Evolutionary conservation across 352 stramenopile genomes (phyloP).

Genomic region (Globisporangium nodosum): DNA sequence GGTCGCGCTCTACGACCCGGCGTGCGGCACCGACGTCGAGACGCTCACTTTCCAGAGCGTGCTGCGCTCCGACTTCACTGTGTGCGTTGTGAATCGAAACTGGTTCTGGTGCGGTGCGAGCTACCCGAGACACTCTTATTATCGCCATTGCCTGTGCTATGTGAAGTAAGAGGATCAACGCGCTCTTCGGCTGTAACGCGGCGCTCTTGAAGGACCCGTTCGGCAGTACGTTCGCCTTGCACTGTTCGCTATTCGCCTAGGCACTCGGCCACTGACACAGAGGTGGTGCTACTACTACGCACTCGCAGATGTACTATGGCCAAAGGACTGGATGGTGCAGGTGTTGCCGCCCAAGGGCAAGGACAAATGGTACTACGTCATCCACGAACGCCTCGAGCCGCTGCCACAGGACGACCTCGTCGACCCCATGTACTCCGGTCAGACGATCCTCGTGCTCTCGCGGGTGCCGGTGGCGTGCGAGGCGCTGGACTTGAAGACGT

Average conservation of each 20-base stretch:
- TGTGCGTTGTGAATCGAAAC: slow-evolving; percentile 21
- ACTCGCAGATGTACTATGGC: slow-evolving; percentile 55
- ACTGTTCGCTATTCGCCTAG: not conserved
- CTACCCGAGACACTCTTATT: not conserved
- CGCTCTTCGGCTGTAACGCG: slow-evolving; percentile 60
- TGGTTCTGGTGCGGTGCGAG: not conserved
- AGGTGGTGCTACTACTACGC: not conserved
- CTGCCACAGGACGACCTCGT: slow-evolving; percentile 49
- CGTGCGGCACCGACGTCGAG: slow-evolving; percentile 21
- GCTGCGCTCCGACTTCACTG: slow-evolving; percentile 48
- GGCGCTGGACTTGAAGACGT: slow-evolving; percentile 39
- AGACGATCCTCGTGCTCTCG: slow-evolving; percentile 43
- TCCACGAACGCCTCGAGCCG: slow-evolving; percentile 57
- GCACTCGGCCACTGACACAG: not conserved
- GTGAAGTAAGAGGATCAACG: slow-evolving; percentile 43
- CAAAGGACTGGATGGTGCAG: slow-evolving; percentile 62
- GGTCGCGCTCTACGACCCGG: slow-evolving; percentile 46
- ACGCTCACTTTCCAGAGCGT: slow-evolving; percentile 43
- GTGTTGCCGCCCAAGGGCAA: slow-evolving; percentile 38
- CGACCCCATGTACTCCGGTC: slow-evolving; percentile 50
- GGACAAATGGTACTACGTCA: slow-evolving; percentile 72
- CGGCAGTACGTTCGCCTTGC: slow-evolving; percentile 30
- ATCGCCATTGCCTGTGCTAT: no score
- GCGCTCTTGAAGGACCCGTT: slow-evolving; percentile 60
- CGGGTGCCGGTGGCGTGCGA: slow-evolving; percentile 53